Base-by-base conservation (phyloP, 2,329 filamentous ascomycete species). In the Xylaria sp. region DNA sequence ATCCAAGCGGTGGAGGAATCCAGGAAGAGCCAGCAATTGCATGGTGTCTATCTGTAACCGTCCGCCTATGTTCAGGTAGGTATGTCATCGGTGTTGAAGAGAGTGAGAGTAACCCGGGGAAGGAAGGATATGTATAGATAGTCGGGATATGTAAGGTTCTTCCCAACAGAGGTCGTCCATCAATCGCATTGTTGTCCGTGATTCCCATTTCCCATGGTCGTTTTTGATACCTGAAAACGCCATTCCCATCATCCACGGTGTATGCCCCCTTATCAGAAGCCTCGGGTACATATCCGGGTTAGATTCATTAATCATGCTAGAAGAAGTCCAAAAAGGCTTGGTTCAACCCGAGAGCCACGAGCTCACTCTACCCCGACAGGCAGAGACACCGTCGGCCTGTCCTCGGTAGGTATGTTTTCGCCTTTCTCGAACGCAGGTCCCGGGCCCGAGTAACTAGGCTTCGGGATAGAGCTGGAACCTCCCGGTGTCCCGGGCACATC, bases 361-460 rank as follows among this genome's bases (percentile, higher is more conserved):
- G 58, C 24, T 42, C n/a, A 42, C 21, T 49, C 22, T 16, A 51
- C 11, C 24, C 26, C 41, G 5, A 16, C 9, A 24, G 52, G 29
- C 24, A 39, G 56, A 34, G 56, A 19, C 18, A 20, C 73, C 16
- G 71, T 62, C 2, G 69, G 76, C 43, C 72, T 76, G 51, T 76
- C 68, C 8, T 65, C 62, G 43, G 69, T 66, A 29, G 72, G 68
- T 19, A 71, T 59, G 22, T 64, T 68, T 63, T 82, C 80, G 22
- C 75, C 76, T 66, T 78, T 83, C 63, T 83, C 80, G 69, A 78
- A 82, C n/a, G 72, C 65, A 11, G 73, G 68, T 2, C 79, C 77
- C 1, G 81, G 79, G 6, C 80, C 80, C 47, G 71, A 66, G 61
- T 80, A 83, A 59, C 76, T 78, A 17, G 80, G 78, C 43, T 76